Evolutionary conservation across 768 basidiomycete species (phyloP).

Genomic region (Phaeotremella fagi): DNA sequence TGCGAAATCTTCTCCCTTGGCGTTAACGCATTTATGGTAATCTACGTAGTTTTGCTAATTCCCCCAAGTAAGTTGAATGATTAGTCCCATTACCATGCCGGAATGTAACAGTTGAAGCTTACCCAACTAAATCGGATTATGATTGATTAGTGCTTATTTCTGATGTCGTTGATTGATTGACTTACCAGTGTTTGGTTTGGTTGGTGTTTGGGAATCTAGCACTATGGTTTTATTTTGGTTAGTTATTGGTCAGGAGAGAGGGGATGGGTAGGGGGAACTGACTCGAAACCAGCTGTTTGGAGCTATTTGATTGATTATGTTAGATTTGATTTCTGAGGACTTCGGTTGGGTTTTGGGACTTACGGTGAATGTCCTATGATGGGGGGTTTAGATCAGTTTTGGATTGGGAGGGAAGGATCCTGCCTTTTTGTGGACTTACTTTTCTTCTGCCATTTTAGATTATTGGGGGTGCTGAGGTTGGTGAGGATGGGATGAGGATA

Average conservation of each 20-base stretch:
- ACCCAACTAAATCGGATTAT: no score
- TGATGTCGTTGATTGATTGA: no score
- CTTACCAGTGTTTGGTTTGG: conserved; percentile 94
- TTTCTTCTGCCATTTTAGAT: conserved; percentile 33
- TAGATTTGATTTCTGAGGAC: neutral
- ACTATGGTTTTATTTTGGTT: conserved; percentile 4
- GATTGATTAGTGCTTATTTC: no score
- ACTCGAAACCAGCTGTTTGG: conserved; percentile 91
- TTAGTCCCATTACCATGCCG: no score
- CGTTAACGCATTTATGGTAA: conserved; percentile 94
- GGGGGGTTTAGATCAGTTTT: neutral
- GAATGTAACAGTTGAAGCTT: no score
- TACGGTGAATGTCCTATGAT: conserved; percentile 40
- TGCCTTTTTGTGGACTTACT: conserved; percentile 15
- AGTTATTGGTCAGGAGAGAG: conserved; percentile 19
- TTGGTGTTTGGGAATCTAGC: conserved; percentile 55
- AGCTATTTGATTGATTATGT: conserved; percentile 56
- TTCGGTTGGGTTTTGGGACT: conserved; percentile 6
- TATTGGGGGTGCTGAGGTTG: no score
- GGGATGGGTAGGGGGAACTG: conserved; percentile 13
- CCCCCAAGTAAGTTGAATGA: no score
- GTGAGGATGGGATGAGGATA: no score
- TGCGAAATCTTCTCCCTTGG: conserved; percentile 96
- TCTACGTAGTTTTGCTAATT: conserved; percentile 96
- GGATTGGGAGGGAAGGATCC: neutral